phyloP scores from a whole-genome alignment of 2,329 filamentous ascomycete genomes.

The Fusarium oxysporum region DNA sequence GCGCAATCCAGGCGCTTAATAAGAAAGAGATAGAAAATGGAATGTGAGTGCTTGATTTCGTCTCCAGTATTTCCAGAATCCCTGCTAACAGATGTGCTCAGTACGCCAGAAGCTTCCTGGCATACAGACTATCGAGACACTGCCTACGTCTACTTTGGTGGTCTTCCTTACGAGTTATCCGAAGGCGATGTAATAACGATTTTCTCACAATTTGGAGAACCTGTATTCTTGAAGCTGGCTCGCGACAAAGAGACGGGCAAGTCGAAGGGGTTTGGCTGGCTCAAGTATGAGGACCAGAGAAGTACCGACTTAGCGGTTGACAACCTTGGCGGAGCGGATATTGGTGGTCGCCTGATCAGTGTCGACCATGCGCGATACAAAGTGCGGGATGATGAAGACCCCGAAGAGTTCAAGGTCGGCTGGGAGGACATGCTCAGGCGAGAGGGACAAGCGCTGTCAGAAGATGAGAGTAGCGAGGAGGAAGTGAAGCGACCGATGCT shows the following conservation, averaged over 20 bases:
- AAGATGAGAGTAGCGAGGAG: slow-evolving; percentile 61
- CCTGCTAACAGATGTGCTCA: slow-evolving; percentile 51
- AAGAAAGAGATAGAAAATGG: slow-evolving; percentile 93
- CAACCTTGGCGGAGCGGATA: slow-evolving; percentile 87
- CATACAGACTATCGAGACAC: slow-evolving; percentile 98
- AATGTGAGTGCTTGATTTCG: slow-evolving; percentile 66
- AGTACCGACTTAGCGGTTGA: slow-evolving; percentile 97
- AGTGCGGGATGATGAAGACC: slow-evolving; percentile 80
- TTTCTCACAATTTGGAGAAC: slow-evolving; percentile 97
- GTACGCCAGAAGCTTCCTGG: slow-evolving; percentile 89
- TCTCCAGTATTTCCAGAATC: neutral
- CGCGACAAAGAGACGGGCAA: slow-evolving; percentile 98
- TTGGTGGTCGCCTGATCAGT: slow-evolving; percentile 82
- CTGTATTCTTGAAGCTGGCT: slow-evolving; percentile 89
- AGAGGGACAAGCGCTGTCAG: slow-evolving; percentile 58
- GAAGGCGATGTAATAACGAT: slow-evolving; percentile 97
- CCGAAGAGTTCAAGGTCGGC: slow-evolving; percentile 68
- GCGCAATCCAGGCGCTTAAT: slow-evolving; percentile 91
- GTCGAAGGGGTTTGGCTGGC: slow-evolving; percentile 92
- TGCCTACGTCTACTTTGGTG: slow-evolving; percentile 95
- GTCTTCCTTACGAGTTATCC: slow-evolving; percentile 89
- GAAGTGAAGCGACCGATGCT: slow-evolving; percentile 71
- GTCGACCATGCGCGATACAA: slow-evolving; percentile 97
- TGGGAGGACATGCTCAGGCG: slow-evolving; percentile 69
- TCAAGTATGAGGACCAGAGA: slow-evolving; percentile 98